Base-by-base conservation (phyloP, 2,329 filamentous ascomycete species). In the Fusarium secorum region DNA sequence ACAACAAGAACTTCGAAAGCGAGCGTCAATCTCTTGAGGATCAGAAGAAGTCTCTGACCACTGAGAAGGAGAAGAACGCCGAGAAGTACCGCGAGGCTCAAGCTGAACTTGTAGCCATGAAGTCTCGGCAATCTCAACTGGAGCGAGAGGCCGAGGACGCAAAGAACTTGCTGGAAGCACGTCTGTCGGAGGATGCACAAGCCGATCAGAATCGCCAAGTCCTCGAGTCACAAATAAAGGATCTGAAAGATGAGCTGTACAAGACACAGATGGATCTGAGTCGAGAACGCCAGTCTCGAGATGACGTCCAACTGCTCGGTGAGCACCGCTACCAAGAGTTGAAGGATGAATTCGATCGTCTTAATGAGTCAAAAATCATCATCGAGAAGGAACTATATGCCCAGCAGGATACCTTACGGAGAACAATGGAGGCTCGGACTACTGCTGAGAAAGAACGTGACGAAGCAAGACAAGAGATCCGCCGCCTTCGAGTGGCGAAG, bases 331-430 rank as follows among this genome's bases (percentile, higher is more conserved):
- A 91, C 75, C 86, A 92, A 46, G 89, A 91, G 54, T 85, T 99
- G 66, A 91, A 95, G 78, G 90, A 95, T 30, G 94, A 98, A 72
- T 97, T 90, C 74, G 91, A 97, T 53, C 88, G 89, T 36, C 86
- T 98, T 36, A 97, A 97, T 75, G 94, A 98, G 70, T 91, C 94
- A 32, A 99, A 99, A 81, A 97, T 98, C 75, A 97, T 91, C 49
- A 97, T 99, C 70, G 95, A 99, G 81, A 98, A 98, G 80, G 95
- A 98, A 81, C 91, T 99, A 79, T 98, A 98, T 78, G 91, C 93
- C 9, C 95, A 98, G 78, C 95, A 98, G 79, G 95, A 99, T 78
- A 92, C 93, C 15, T 87, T 98, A 48, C 90, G 96, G 39, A 90
- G 95, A 59, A 93, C 94, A 15, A 93, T 92, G 72, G 94, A 97